Conservation (phyloP, 139 green algal species). For the Chlorella sp. region DNA sequence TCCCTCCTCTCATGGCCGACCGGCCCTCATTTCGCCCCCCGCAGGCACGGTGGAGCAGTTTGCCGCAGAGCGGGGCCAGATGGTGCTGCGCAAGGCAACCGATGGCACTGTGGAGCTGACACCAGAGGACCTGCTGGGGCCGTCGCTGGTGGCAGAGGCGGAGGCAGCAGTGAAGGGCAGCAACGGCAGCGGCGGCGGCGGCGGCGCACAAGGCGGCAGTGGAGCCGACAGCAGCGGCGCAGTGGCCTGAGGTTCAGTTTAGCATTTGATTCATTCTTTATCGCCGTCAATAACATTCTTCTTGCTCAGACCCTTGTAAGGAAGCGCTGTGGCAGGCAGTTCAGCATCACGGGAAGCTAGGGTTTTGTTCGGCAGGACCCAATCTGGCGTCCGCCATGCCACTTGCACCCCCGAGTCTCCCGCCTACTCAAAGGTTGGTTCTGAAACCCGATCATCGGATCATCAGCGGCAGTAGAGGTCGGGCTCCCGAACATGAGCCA, state of each 20-base stretch:
- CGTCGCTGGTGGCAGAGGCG: background rate
- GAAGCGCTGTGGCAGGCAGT: too few species aligned
- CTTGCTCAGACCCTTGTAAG: background rate
- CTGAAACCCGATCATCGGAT: too few species aligned
- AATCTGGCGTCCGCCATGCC: too few species aligned
- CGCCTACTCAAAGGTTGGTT: too few species aligned
- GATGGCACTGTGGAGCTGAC: conserved; percentile 53
- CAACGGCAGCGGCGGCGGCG: background rate
- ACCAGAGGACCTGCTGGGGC: conserved; percentile 50
- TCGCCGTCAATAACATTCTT: too few species aligned
- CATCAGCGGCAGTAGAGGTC: too few species aligned
- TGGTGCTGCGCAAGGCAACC: background rate
- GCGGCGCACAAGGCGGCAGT: too few species aligned
- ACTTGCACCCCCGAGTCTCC: too few species aligned
- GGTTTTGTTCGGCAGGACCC: too few species aligned
- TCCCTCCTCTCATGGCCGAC: background rate
- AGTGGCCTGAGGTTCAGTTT: background rate
- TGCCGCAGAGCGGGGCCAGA: background rate
- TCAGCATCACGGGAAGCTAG: too few species aligned
- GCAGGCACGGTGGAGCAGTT: conserved; percentile 47
- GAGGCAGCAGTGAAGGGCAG: background rate
- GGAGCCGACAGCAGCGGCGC: too few species aligned
- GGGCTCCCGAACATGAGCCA: too few species aligned
- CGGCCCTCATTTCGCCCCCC: background rate
- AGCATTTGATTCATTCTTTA: background rate